Evolutionary conservation across 1,284 basidiomycete genomes (phyloP).

Genomic region (Ceratobasidium sp.): DNA sequence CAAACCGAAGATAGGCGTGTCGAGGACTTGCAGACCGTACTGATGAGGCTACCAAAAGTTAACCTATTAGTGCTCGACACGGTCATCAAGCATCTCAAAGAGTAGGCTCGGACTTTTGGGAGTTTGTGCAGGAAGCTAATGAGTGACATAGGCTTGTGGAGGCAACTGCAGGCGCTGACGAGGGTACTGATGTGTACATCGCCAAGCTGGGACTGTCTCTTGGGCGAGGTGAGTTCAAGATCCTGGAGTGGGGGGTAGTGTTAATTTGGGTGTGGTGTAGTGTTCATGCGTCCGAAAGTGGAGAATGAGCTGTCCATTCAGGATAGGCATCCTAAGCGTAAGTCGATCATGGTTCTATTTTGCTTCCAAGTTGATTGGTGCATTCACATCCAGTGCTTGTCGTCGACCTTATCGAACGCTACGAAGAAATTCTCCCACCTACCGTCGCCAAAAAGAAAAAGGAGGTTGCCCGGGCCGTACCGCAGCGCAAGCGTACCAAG

Average conservation of each 20-base stretch:
- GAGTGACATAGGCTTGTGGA: slow-evolving; percentile 65
- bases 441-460: slow-evolving; percentile 83
- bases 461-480: slow-evolving; percentile 81
- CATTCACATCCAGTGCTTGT: slow-evolving; percentile 64
- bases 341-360: slow-evolving; percentile 48
- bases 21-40: slow-evolving; percentile 69
- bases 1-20: slow-evolving; percentile 65
- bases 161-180: slow-evolving; percentile 66
- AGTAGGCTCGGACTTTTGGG: slow-evolving; percentile 57
- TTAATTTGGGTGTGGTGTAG: slow-evolving; percentile 53
- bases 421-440: slow-evolving; percentile 76
- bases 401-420: slow-evolving; percentile 83
- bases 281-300: slow-evolving; percentile 78
- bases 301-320: slow-evolving; percentile 85
- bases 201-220: slow-evolving; percentile 86
- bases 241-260: background rate
- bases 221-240: slow-evolving; percentile 72
- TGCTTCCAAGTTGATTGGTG: slow-evolving; percentile 6
- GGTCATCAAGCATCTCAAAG: slow-evolving; percentile 76
- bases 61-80: slow-evolving; percentile 85
- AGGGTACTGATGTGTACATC: slow-evolving; percentile 76
- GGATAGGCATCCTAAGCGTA: slow-evolving; percentile 80
- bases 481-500: slow-evolving; percentile 83
- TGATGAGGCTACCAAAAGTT: slow-evolving; percentile 77
- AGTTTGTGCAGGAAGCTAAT: slow-evolving; percentile 17